phyloP scores from a whole-genome alignment of 805 yeast species.

The Candida dendrica region DNA sequence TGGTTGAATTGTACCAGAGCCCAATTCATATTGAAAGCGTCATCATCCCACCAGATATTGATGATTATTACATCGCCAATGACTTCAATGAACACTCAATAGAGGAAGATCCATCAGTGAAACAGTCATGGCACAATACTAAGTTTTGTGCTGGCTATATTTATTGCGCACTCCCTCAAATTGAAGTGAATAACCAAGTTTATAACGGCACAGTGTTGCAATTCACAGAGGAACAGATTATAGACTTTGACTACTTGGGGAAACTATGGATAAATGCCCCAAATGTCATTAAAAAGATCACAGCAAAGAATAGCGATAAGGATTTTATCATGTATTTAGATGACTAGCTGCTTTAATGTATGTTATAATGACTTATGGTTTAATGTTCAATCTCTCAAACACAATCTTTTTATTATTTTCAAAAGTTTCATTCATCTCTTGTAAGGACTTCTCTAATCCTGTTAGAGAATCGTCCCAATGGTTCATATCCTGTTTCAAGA shows the following conservation, averaged over 20 bases:
- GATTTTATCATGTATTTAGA: background rate
- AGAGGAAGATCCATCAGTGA: slow-evolving; percentile 42
- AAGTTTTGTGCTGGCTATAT: slow-evolving; percentile 29
- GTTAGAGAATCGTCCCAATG: slow-evolving; percentile 21
- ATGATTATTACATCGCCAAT: slow-evolving; percentile 24
- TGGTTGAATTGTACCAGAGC: slow-evolving; percentile 21
- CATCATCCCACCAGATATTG: slow-evolving; percentile 39
- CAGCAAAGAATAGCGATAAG: background rate
- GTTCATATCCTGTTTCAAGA: slow-evolving; percentile 16
- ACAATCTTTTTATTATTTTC: slow-evolving; percentile 6
- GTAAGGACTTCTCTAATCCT: slow-evolving; percentile 16
- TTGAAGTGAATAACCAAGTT: background rate
- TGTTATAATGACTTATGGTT: too few relatives aligned
- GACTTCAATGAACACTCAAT: slow-evolving; percentile 13
- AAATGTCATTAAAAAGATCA: background rate
- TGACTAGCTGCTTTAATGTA: too few relatives aligned
- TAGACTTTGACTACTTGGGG: slow-evolving; percentile 5
- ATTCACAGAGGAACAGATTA: slow-evolving; percentile 1
- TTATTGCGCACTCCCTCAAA: slow-evolving; percentile 50
- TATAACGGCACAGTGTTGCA: slow-evolving; percentile 3
- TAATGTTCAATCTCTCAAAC: background rate
- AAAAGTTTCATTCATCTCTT: slow-evolving; percentile 12
- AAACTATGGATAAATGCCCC: slow-evolving; percentile 5
- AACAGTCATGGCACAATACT: slow-evolving; percentile 28
- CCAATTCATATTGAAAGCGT: slow-evolving; percentile 36